A percentile compares a stretch with the other conserved stretches of the same genome.
These are phyloP conservation scores for Lodderomyces orthopsilosis DNA, from an alignment of 1,139 yeast species.

Conservation along the genomic window DNA sequence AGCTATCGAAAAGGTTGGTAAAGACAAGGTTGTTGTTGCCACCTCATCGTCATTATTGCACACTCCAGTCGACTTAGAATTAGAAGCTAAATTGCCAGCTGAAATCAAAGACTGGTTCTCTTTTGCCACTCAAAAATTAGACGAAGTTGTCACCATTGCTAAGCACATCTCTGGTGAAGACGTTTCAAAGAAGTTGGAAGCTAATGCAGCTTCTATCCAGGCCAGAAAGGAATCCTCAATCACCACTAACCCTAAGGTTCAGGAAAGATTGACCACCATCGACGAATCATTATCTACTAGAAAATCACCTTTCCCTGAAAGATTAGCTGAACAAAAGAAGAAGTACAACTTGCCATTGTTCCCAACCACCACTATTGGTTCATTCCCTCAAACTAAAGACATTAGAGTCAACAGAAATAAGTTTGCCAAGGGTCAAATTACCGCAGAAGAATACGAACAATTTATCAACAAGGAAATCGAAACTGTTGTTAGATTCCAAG, in stretches of 20 bases:
- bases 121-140: conserved; percentile 93
- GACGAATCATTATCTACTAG: conserved; percentile 80
- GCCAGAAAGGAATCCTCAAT: conserved; percentile 84
- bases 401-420: conserved; percentile 98
- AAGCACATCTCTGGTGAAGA: conserved; percentile 83
- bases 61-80: conserved; percentile 94
- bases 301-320: conserved; percentile 78
- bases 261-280: conserved; percentile 80
- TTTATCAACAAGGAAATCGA: conserved; percentile 97
- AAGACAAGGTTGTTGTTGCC: conserved; percentile 85
- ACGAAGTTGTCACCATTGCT: conserved; percentile 87
- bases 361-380: conserved; percentile 99
- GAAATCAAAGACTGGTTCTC: conserved; percentile 97
- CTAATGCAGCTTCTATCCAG: conserved; percentile 82
- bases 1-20: conserved; percentile 83
- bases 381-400: conserved; percentile 99
- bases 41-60: conserved; percentile 96
- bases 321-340: conserved; percentile 84
- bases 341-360: conserved; percentile 92
- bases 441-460: conserved; percentile 92
- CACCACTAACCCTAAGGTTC: conserved; percentile 90
- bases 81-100: conserved; percentile 86
- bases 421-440: conserved; percentile 91
- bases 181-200: conserved; percentile 64
- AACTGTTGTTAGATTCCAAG: conserved; percentile 96